These are phyloP conservation scores for Calocera viscosa DNA, from an alignment of 768 basidiomycete species.

Conservation along the genomic window DNA sequence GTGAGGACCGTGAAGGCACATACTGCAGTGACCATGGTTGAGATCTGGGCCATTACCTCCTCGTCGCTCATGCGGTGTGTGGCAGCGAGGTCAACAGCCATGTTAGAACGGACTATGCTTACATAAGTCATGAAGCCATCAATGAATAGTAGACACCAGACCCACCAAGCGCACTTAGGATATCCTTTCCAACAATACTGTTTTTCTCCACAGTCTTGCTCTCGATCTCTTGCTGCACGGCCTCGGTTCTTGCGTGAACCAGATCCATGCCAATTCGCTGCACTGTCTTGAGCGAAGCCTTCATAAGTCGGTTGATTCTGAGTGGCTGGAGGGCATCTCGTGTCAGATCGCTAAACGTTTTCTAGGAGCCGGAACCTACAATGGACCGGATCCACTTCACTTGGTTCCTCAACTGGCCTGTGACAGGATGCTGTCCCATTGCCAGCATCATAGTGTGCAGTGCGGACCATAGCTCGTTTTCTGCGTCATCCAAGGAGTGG, in stretches of 20 bases:
- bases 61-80: slow-evolving; percentile 27
- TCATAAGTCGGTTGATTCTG: not conserved
- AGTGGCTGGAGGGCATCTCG: not conserved
- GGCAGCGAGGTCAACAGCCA: slow-evolving; percentile 25
- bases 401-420: not conserved
- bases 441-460: slow-evolving; percentile 62
- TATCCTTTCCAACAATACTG: slow-evolving; percentile 25
- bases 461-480: slow-evolving; percentile 63
- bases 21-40: slow-evolving; percentile 17
- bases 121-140: not conserved
- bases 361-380: not conserved
- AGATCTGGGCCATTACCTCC: slow-evolving; percentile 23
- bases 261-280: slow-evolving; percentile 19
- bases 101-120: slow-evolving; percentile 27
- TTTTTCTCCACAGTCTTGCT: slow-evolving; percentile 22
- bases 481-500: slow-evolving; percentile 65
- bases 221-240: slow-evolving; percentile 16
- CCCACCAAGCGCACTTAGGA: slow-evolving; percentile 27
- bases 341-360: not conserved
- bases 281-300: slow-evolving; percentile 5
- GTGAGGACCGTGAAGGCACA: not conserved
- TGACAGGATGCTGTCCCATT: not conserved
- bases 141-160: not conserved
- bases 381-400: not conserved
- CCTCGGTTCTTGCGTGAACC: slow-evolving; percentile 25